A percentile compares a stretch with the other conserved stretches of the same genome.
These are phyloP conservation scores for Mitragyna speciosa DNA, from an alignment of 257 asterid genomes.

Conservation along the genomic window DNA sequence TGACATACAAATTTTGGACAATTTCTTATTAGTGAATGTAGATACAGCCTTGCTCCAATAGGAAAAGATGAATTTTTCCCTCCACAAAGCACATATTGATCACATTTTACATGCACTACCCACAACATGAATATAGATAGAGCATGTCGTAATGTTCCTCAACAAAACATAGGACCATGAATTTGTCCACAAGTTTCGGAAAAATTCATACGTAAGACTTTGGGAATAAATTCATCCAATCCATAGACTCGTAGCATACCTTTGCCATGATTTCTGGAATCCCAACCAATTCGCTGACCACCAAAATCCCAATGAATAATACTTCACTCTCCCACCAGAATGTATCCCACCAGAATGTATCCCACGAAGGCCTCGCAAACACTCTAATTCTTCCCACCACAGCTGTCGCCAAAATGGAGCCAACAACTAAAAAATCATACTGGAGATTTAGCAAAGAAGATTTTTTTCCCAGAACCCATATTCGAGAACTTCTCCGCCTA, in stretches of 20 bases:
- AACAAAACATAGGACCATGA: neutral
- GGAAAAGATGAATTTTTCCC: too few relatives aligned
- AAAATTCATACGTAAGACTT: neutral
- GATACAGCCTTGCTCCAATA: too few relatives aligned
- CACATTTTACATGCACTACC: neutral
- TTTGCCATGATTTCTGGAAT: neutral
- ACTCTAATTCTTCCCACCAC: neutral
- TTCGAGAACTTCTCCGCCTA: conserved; percentile 58
- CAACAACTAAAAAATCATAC: conserved; percentile 34
- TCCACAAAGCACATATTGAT: too few relatives aligned
- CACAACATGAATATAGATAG: neutral
- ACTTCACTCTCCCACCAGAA: neutral
- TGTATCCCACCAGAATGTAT: neutral
- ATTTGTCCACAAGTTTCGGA: neutral
- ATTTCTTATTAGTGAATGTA: too few relatives aligned
- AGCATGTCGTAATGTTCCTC: neutral
- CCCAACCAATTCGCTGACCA: neutral
- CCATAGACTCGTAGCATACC: neutral
- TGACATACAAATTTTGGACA: too few relatives aligned
- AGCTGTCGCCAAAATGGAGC: conserved; percentile 9
- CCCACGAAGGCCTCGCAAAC: neutral
- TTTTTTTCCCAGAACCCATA: conserved; percentile 90
- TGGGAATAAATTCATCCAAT: neutral
- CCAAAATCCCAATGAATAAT: neutral
- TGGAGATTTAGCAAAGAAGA: conserved; percentile 89